These are phyloP conservation scores for Coemansia sp. DNA, from an alignment of 192 early-diverging fungal species.

Conservation along the genomic window DNA sequence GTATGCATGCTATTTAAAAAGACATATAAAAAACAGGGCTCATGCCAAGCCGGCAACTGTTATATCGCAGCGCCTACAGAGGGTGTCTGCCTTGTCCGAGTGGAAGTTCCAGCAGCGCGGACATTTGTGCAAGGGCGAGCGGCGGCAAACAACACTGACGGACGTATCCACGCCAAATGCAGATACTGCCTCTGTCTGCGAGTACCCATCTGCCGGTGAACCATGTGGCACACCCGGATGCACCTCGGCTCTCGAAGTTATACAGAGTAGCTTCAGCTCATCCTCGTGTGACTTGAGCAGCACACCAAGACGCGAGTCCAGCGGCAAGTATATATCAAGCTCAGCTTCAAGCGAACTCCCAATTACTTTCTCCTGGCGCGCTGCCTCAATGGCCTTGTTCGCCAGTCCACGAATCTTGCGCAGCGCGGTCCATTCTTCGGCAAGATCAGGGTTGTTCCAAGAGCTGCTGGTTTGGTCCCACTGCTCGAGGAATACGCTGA, in stretches of 20 bases:
- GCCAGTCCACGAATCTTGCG: constrained; percentile 33
- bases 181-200: constrained; percentile 11
- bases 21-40: neutral
- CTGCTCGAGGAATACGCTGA: constrained; percentile 59
- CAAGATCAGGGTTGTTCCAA: constrained; percentile 33
- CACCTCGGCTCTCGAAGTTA: constrained; percentile 25
- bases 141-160: constrained; percentile 51
- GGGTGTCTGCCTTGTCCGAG: constrained; percentile 39
- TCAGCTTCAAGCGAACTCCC: constrained; percentile 52
- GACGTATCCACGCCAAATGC: constrained; percentile 17
- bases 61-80: constrained; percentile 62
- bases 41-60: constrained; percentile 18
- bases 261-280: constrained; percentile 32
- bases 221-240: neutral
- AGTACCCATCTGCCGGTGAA: constrained; percentile 5
- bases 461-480: constrained; percentile 53
- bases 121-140: constrained; percentile 63
- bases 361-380: constrained; percentile 30
- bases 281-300: constrained; percentile 17
- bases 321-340: constrained; percentile 33
- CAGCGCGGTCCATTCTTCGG: constrained; percentile 36
- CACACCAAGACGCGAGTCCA: constrained; percentile 21
- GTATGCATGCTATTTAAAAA: too few relatives aligned
- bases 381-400: constrained; percentile 46
- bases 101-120: constrained; percentile 76